A percentile compares a stretch with the other conserved stretches of the same genome.
Conservation (phyloP, 2,329 filamentous ascomycete species). For the Trichophyton benhamiae region DNA sequence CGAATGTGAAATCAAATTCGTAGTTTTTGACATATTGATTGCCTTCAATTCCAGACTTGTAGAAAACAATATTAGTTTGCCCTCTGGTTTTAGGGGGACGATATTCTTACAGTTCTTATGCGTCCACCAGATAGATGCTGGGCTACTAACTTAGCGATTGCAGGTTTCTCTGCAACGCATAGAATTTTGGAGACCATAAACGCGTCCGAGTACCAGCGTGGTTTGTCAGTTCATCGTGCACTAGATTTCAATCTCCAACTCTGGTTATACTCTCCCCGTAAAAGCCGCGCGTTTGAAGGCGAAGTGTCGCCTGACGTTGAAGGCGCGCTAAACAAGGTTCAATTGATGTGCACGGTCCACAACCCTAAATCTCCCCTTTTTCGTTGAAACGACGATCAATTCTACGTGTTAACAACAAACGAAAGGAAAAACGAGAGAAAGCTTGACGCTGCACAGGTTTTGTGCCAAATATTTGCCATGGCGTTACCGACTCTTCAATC, state of each 20-base stretch:
- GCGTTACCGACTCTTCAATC: constrained; percentile 53
- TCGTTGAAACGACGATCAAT: neutral
- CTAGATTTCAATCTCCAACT: neutral
- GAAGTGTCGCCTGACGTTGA: neutral
- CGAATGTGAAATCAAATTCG: constrained; percentile 79
- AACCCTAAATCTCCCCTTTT: neutral
- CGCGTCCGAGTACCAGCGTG: neutral
- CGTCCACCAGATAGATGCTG: constrained; percentile 72
- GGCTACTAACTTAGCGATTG: constrained; percentile 89
- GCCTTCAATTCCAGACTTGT: constrained; percentile 34
- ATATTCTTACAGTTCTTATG: constrained; percentile 51
- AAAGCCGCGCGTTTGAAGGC: neutral
- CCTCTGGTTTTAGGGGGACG: neutral
- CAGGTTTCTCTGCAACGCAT: constrained; percentile 78
- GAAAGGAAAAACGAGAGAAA: neutral
- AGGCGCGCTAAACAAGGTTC: neutral
- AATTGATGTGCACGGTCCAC: constrained; percentile 8
- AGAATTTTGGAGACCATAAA: constrained; percentile 45
- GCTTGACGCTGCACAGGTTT: neutral
- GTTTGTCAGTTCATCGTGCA: neutral
- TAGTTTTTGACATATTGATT: constrained; percentile 88
- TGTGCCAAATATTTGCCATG: constrained; percentile 36
- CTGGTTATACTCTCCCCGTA: neutral
- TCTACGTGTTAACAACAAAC: constrained; percentile 6
- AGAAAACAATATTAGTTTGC: neutral